Evolutionary conservation across 768 basidiomycete genomes (phyloP).

Genomic region (Boletus pseudopeckii): DNA sequence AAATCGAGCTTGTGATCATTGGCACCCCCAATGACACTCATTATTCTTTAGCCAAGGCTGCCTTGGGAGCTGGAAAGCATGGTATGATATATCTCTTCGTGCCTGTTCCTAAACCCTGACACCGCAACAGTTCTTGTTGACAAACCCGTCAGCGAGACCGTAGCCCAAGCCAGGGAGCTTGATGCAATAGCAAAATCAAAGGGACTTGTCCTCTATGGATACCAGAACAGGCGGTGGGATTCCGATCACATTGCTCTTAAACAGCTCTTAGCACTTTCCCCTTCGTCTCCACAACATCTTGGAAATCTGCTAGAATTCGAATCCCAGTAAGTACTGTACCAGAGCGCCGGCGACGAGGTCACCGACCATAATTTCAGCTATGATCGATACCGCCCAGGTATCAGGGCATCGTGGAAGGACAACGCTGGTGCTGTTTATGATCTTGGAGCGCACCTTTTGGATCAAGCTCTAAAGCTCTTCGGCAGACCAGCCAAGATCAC

Average conservation of each 20-base stretch:
- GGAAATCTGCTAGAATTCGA: constrained; percentile 70
- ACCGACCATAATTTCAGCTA: constrained; percentile 41
- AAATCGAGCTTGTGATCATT: constrained; percentile 66
- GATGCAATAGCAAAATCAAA: constrained; percentile 56
- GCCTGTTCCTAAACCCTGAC: not conserved
- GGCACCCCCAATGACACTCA: constrained; percentile 76
- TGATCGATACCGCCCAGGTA: constrained; percentile 64
- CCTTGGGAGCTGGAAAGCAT: constrained; percentile 68
- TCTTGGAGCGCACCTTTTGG: constrained; percentile 76
- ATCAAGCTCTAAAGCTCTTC: constrained; percentile 73
- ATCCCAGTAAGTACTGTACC: constrained; percentile 53
- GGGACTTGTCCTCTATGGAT: constrained; percentile 62
- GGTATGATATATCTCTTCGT: constrained; percentile 41
- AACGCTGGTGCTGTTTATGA: constrained; percentile 69
- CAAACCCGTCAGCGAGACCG: constrained; percentile 69
- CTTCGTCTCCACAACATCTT: constrained; percentile 48
- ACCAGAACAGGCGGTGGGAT: constrained; percentile 77
- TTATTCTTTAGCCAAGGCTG: constrained; percentile 61
- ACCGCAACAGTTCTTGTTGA: constrained; percentile 62
- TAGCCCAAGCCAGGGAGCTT: constrained; percentile 57
- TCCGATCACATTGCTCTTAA: constrained; percentile 70
- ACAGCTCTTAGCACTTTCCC: constrained; percentile 52
- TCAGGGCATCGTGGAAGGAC: constrained; percentile 83
- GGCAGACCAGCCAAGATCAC: constrained; percentile 68
- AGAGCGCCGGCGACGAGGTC: not conserved